These are phyloP conservation scores for Mortierella hygrophila DNA, from an alignment of 192 early-diverging fungal species.

Conservation along the genomic window DNA sequence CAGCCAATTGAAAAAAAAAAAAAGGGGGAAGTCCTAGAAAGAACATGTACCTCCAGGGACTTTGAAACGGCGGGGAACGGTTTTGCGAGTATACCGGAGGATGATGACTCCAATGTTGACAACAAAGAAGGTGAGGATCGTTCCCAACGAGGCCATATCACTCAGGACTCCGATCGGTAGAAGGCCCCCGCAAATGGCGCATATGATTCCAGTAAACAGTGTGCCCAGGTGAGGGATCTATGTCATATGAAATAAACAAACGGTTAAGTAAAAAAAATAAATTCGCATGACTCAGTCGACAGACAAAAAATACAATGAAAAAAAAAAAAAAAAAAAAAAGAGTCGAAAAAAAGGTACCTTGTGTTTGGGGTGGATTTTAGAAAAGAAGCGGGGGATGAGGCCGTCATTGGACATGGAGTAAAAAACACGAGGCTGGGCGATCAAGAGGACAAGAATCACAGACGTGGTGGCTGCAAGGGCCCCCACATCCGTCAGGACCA, in stretches of 20 bases:
- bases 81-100: conserved; percentile 80
- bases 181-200: conserved; percentile 75
- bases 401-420: conserved; percentile 93
- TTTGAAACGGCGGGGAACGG: conserved; percentile 74
- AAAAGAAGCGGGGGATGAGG: conserved; percentile 79
- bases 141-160: conserved; percentile 89
- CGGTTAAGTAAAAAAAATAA: neutral
- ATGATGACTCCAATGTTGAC: conserved; percentile 84
- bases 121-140: conserved; percentile 86
- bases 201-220: conserved; percentile 71
- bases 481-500: conserved; percentile 81
- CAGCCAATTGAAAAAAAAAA: too few relatives aligned
- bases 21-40: neutral
- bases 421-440: conserved; percentile 91
- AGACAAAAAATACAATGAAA: neutral
- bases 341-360: conserved; percentile 32
- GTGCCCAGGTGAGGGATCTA: conserved; percentile 83
- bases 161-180: conserved; percentile 87
- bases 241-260: neutral
- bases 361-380: conserved; percentile 77
- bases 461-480: conserved; percentile 84
- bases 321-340: neutral
- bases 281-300: too few relatives aligned
- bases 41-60: conserved; percentile 71
- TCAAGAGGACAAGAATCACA: conserved; percentile 80